Conservation (phyloP, 306 rosid species). For the Cucurbita argyrosperma region DNA sequence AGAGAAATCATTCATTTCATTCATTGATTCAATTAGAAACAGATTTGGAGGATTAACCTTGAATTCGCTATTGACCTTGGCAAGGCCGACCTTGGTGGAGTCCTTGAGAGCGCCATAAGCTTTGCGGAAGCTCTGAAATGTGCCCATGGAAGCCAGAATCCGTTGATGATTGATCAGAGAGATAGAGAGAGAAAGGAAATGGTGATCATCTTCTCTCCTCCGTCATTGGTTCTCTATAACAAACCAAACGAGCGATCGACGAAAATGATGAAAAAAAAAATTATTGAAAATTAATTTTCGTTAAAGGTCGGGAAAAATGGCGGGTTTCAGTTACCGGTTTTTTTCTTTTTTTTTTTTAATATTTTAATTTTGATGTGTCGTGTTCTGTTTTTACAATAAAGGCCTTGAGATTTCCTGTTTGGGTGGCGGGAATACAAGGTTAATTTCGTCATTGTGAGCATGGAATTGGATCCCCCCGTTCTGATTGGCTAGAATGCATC, state of each 20-base stretch:
- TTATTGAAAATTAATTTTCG: background rate
- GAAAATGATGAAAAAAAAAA: background rate
- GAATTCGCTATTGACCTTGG: conserved; percentile 86
- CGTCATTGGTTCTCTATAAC: conserved; percentile 24
- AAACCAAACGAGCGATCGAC: conserved; percentile 18
- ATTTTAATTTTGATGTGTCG: background rate
- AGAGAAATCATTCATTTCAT: background rate
- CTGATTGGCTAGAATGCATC: background rate
- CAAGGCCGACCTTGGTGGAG: conserved; percentile 92
- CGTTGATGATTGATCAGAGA: conserved; percentile 6
- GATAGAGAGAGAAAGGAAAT: conserved; percentile 11
- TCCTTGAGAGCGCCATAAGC: conserved; percentile 96
- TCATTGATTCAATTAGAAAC: background rate
- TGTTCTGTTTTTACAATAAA: background rate
- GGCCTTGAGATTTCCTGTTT: background rate
- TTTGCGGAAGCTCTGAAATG: conserved; percentile 57
- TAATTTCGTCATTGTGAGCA: background rate
- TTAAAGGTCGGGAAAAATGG: background rate
- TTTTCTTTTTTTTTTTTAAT: background rate
- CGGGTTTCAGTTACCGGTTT: conserved; percentile 5
- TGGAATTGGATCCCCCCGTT: background rate
- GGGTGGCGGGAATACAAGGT: background rate
- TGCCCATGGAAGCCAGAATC: conserved; percentile 37
- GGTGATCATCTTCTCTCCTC: conserved; percentile 23
- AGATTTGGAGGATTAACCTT: conserved; percentile 27